These are phyloP conservation scores for Clavispora fructus DNA, from an alignment of 805 yeast species.

Conservation along the genomic window DNA sequence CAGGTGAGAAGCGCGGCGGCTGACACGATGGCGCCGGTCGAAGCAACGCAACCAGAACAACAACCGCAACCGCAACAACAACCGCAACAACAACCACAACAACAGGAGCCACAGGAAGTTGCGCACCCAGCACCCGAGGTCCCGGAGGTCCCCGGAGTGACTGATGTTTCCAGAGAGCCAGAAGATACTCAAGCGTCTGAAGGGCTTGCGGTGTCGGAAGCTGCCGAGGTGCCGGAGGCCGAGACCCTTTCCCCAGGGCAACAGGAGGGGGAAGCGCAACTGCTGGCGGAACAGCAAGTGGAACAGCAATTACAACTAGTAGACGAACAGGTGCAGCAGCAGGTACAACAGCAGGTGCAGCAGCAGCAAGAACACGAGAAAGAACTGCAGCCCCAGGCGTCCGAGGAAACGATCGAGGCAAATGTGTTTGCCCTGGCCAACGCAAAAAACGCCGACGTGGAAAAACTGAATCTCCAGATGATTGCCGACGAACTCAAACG, in stretches of 20 bases:
- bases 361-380: not conserved
- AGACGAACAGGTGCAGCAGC: not conserved
- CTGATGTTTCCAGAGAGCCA: too few species aligned
- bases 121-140: too few species aligned
- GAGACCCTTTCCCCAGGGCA: not conserved
- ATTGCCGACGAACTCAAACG: slow-evolving; percentile 29
- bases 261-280: not conserved
- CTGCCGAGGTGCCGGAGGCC: too few species aligned
- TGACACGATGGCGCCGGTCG: not conserved
- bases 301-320: not conserved
- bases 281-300: not conserved
- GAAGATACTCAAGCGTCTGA: too few species aligned
- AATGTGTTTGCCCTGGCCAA: not conserved
- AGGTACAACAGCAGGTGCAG: not conserved
- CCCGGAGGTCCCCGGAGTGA: too few species aligned
- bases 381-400: not conserved
- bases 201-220: too few species aligned
- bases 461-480: slow-evolving; percentile 23
- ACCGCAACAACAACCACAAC: slow-evolving; percentile 1
- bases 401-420: not conserved
- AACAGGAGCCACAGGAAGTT: not conserved
- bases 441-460: slow-evolving; percentile 10
- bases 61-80: not conserved
- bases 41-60: not conserved
- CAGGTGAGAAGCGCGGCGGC: not conserved